A percentile compares a stretch with the other conserved stretches of the same genome.
Conservation (phyloP, 2,329 filamentous ascomycete genomes). For the Pyrenochaeta sp. region DNA sequence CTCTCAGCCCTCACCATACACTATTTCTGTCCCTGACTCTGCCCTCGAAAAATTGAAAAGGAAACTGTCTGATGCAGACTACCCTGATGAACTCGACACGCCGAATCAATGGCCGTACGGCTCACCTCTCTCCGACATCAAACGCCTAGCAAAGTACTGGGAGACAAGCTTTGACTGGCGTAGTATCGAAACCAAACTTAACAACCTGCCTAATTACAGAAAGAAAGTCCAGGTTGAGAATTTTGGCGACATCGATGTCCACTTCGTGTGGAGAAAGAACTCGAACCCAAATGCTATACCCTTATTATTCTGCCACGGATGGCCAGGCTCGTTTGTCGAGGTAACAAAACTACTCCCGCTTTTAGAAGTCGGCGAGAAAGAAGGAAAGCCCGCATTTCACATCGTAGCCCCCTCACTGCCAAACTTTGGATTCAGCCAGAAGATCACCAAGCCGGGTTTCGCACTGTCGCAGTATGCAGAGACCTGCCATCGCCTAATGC, state of each 20-base stretch:
- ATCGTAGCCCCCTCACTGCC: constrained; percentile 64
- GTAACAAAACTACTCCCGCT: constrained; percentile 67
- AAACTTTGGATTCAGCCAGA: constrained; percentile 64
- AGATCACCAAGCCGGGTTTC: constrained; percentile 64
- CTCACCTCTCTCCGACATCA: constrained; percentile 66
- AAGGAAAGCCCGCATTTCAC: constrained; percentile 58
- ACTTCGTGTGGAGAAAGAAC: constrained; percentile 70
- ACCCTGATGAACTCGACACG: constrained; percentile 63
- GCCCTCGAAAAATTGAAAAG: constrained; percentile 63
- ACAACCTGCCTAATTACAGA: constrained; percentile 67
- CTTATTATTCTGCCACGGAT: constrained; percentile 73
- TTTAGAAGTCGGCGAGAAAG: constrained; percentile 44
- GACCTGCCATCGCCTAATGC: constrained; percentile 73
- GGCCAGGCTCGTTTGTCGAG: constrained; percentile 75
- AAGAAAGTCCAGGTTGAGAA: constrained; percentile 64
- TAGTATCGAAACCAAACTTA: constrained; percentile 65
- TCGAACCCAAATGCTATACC: constrained; percentile 65
- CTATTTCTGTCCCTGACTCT: constrained; percentile 47
- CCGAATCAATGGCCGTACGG: constrained; percentile 65
- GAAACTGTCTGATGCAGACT: constrained; percentile 63
- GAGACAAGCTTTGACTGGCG: constrained; percentile 68
- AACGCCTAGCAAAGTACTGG: constrained; percentile 67
- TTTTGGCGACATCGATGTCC: constrained; percentile 67
- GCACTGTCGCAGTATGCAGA: constrained; percentile 69
- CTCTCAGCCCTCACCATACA: constrained; percentile 32